A percentile compares a stretch with the other conserved stretches of the same genome.
Conservation (phyloP, 768 basidiomycete genomes). For the Termitomyces sp. region DNA sequence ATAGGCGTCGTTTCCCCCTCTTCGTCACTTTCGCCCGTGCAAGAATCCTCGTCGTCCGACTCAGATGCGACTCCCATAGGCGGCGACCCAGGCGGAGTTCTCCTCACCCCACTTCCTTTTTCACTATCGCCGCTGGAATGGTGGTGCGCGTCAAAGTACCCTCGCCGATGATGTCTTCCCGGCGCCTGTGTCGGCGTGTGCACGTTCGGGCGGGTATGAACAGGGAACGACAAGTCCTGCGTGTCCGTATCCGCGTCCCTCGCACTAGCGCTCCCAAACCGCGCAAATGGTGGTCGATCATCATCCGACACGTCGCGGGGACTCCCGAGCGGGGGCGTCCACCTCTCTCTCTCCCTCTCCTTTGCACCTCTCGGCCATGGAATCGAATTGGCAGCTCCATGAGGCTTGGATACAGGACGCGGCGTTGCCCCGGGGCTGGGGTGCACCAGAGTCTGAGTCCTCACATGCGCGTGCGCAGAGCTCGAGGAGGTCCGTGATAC, state of each 20-base stretch:
- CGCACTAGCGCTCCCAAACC: not conserved
- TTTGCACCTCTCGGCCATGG: constrained; percentile 28
- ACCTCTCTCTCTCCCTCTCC: constrained; percentile 4
- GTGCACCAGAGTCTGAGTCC: constrained; percentile 45
- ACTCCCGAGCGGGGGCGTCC: constrained; percentile 33
- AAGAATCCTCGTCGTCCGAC: not conserved
- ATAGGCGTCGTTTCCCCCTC: constrained; percentile 19
- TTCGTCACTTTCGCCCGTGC: not conserved
- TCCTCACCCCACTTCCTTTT: constrained; percentile 22
- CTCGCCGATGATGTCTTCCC: constrained; percentile 52
- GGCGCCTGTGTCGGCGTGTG: not conserved
- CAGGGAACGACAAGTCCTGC: constrained; percentile 22
- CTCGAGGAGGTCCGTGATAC: not conserved
- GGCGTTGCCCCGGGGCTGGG: constrained; percentile 23
- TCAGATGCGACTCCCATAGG: constrained; percentile 14
- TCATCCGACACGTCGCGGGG: constrained; percentile 34
- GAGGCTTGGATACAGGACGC: constrained; percentile 1
- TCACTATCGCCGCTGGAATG: not conserved
- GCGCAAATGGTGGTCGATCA: not conserved
- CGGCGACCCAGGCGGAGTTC: constrained; percentile 47
- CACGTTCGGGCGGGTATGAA: not conserved
- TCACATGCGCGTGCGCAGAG: not conserved
- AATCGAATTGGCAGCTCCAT: constrained; percentile 27
- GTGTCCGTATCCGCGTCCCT: constrained; percentile 15
- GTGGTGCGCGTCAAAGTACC: constrained; percentile 32